These are phyloP conservation scores for Ganoderma resinaceum DNA, from an alignment of 1,284 basidiomycete genomes.

Conservation along the genomic window DNA sequence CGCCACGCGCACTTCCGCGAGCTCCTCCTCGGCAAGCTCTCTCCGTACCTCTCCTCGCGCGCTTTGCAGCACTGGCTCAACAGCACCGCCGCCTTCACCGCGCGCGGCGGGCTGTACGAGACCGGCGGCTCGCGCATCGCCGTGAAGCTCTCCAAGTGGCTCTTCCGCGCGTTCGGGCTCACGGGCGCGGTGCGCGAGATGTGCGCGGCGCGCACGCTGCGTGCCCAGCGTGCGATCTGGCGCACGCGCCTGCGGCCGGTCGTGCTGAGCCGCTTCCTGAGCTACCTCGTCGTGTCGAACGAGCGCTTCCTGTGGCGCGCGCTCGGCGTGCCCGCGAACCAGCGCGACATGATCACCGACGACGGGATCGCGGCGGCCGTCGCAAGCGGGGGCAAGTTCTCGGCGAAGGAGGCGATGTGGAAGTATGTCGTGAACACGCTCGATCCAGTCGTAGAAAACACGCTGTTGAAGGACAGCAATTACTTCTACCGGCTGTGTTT, in stretches of 20 bases:
- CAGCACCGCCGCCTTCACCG: slow-evolving; percentile 24
- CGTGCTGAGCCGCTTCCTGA: slow-evolving; percentile 28
- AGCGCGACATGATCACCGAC: slow-evolving; percentile 33
- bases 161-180: slow-evolving; percentile 28
- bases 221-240: slow-evolving; percentile 32
- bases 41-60: slow-evolving; percentile 33
- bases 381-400: slow-evolving; percentile 20
- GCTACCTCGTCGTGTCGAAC: slow-evolving; percentile 32
- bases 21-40: slow-evolving; percentile 29
- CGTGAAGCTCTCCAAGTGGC: slow-evolving; percentile 32
- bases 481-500: slow-evolving; percentile 34
- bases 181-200: slow-evolving; percentile 23
- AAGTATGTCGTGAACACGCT: slow-evolving; percentile 33
- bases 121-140: slow-evolving; percentile 33
- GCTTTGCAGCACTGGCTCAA: slow-evolving; percentile 35
- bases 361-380: slow-evolving; percentile 24
- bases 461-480: slow-evolving; percentile 28
- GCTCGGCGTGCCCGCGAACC: slow-evolving; percentile 32
- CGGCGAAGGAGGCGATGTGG: slow-evolving; percentile 33
- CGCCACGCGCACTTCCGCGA: slow-evolving; percentile 28
- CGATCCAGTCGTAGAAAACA: slow-evolving; percentile 33
- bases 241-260: slow-evolving; percentile 27
- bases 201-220: slow-evolving; percentile 25
- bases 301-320: slow-evolving; percentile 34
- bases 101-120: slow-evolving; percentile 31